Evolutionary conservation across 306 rosid species (phyloP), one percentile per base, ranked within the genome.

Genomic region (Trifolium repens): DNA sequence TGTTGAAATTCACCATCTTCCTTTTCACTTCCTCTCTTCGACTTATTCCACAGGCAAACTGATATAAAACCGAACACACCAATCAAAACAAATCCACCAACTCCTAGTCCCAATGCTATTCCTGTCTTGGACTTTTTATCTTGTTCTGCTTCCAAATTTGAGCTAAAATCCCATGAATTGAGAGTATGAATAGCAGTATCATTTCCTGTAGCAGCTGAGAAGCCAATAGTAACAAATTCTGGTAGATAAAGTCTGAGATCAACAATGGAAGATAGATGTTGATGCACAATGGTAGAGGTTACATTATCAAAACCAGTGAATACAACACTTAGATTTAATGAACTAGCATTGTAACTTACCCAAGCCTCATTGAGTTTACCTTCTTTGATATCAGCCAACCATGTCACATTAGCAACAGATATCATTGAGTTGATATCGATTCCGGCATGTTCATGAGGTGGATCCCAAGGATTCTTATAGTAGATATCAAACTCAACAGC

Each of bases 401-500:
- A 88, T 50, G 75, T 13, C 3, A 32, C 35, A 61, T 69, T 61
- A 73, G 78, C 82, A 42, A 46, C 57, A 4, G 87, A 88, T 2
- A 0, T 1, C 81, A 85, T 8, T 5, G 91, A 85, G 35, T 67
- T 81, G 34, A 83, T 58, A 57, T 87, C 59, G 14, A 89, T 80
- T 15, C 91, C 93, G 6, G 84, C 89, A 74, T 87, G 89, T 54
- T 46, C 67, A 1, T 1, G 0, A 0, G 53, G 52, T 15, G 84
- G 87, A 72, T 89, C 93, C 69, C 63, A 85, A 0, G 0, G 0
- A 13, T 79, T 73, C 24, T 22, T 22, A 0, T 1, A 4, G 11
- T 1, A 81, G 67, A 81, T 87, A 64, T 89, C 93, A 53, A 86
- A 89, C 64, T 88, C 92, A 26, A 86, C 80, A 0, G 85, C 92